Conservation (phyloP, 257 asterid genomes). For the Coffea canephora region DNA sequence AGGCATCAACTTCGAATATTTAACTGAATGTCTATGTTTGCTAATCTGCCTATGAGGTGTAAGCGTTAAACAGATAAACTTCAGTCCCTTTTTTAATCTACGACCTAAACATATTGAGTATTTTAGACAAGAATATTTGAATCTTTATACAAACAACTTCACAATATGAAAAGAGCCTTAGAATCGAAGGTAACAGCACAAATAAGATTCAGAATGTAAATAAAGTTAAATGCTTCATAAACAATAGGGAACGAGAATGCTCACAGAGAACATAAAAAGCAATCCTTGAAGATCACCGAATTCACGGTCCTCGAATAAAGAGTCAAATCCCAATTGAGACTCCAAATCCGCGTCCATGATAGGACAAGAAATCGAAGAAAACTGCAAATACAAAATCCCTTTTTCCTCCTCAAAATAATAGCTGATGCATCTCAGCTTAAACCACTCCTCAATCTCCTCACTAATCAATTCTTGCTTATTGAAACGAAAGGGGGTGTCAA, state of each 20-base stretch:
- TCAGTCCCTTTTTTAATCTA: neutral
- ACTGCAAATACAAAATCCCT: conserved; percentile 77
- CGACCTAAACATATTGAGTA: neutral
- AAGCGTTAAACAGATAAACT: neutral
- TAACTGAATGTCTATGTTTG: too few species aligned
- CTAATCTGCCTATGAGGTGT: neutral
- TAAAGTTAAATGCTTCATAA: neutral
- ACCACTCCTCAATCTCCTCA: conserved; percentile 58
- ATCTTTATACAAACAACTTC: neutral
- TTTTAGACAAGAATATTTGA: neutral
- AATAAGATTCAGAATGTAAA: neutral
- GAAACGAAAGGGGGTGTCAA: conserved; percentile 47
- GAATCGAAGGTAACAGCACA: neutral
- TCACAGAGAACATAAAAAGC: conserved; percentile 93
- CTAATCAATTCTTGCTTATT: conserved; percentile 34
- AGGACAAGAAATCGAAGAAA: conserved; percentile 42
- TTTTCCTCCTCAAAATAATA: conserved; percentile 56
- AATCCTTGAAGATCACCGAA: conserved; percentile 76
- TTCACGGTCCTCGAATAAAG: conserved; percentile 59
- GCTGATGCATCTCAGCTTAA: conserved; percentile 63
- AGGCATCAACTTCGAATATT: neutral
- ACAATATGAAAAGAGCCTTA: neutral
- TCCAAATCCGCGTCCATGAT: conserved; percentile 27
- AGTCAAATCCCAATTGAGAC: conserved; percentile 41
- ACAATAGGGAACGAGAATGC: conserved; percentile 22